Percentiles rank a stretch among this genome's conserved stretches.
phyloP scores from a whole-genome alignment of 371 early-diverging fungal genomes.

The Umbelopsis sp. region DNA sequence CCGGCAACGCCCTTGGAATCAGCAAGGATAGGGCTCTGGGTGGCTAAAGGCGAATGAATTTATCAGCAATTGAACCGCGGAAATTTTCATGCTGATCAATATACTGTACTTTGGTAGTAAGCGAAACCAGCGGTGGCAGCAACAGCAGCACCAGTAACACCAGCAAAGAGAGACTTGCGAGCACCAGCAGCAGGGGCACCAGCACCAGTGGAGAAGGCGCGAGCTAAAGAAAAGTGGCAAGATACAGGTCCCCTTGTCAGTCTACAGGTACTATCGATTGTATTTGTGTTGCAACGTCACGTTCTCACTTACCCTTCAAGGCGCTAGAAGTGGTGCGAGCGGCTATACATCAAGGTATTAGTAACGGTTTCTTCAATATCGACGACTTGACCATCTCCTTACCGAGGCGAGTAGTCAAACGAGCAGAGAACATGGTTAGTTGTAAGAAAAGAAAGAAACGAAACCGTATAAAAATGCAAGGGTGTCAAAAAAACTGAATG shows the following conservation, averaged over 20 bases:
- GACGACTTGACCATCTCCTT: slow-evolving; percentile 15
- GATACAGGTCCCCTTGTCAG: neutral
- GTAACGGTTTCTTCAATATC: neutral
- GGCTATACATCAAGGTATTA: slow-evolving; percentile 1
- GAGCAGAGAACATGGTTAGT: slow-evolving; percentile 39
- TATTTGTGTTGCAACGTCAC: neutral
- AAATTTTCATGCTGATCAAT: slow-evolving; percentile 23
- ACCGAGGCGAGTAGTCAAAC: slow-evolving; percentile 48
- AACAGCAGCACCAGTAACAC: slow-evolving; percentile 55
- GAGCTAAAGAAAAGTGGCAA: slow-evolving; percentile 30
- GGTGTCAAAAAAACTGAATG: neutral
- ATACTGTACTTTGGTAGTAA: slow-evolving; percentile 44
- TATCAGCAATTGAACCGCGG: slow-evolving; percentile 2
- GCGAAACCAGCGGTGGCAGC: slow-evolving; percentile 55
- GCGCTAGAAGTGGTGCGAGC: slow-evolving; percentile 41
- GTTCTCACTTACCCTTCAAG: slow-evolving; percentile 37
- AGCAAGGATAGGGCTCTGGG: slow-evolving; percentile 43
- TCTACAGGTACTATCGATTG: neutral
- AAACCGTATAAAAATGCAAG: slow-evolving; percentile 16
- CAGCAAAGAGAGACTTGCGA: slow-evolving; percentile 44
- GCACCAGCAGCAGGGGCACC: slow-evolving; percentile 48
- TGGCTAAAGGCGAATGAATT: slow-evolving; percentile 21
- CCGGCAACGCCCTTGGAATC: slow-evolving; percentile 67
- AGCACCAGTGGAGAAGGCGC: slow-evolving; percentile 53
- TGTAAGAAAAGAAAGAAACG: slow-evolving; percentile 25